These are phyloP conservation scores for Prillingera fragicola DNA, from an alignment of 1,284 basidiomycete species.

Conservation along the genomic window DNA sequence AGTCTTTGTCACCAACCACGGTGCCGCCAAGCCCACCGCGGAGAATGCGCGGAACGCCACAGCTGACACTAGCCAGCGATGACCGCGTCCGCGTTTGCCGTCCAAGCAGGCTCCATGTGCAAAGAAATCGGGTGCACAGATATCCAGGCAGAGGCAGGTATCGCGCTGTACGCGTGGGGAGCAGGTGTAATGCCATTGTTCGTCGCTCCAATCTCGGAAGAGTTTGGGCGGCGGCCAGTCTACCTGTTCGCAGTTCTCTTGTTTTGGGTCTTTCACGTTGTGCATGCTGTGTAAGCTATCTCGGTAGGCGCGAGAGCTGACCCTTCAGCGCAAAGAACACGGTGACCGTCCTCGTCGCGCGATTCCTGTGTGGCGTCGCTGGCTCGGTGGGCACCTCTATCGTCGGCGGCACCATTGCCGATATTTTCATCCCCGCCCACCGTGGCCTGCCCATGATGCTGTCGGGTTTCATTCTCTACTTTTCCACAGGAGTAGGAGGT, in stretches of 20 bases:
- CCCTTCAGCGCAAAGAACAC: slow-evolving; percentile 52
- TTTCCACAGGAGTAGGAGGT: slow-evolving; percentile 61
- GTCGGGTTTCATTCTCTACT: slow-evolving; percentile 58
- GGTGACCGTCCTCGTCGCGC: slow-evolving; percentile 60
- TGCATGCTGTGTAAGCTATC: slow-evolving; percentile 57
- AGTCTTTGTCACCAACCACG: slow-evolving; percentile 49
- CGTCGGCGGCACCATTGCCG: slow-evolving; percentile 70
- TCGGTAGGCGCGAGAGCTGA: slow-evolving; percentile 6
- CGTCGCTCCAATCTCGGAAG: slow-evolving; percentile 67
- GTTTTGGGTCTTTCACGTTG: slow-evolving; percentile 58
- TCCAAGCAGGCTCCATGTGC: slow-evolving; percentile 59
- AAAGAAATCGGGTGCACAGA: slow-evolving; percentile 58
- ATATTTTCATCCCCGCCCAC: slow-evolving; percentile 52
- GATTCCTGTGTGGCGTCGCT: slow-evolving; percentile 61
- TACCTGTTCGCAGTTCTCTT: slow-evolving; percentile 58
- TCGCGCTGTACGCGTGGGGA: slow-evolving; percentile 55
- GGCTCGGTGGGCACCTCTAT: slow-evolving; percentile 62
- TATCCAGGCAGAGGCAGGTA: slow-evolving; percentile 58
- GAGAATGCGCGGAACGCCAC: background rate
- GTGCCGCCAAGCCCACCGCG: slow-evolving; percentile 56
- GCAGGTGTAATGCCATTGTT: slow-evolving; percentile 57
- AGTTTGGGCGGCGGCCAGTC: slow-evolving; percentile 64
- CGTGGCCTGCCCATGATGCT: slow-evolving; percentile 62
- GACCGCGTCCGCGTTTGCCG: slow-evolving; percentile 55
- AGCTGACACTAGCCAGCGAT: slow-evolving; percentile 48